These are phyloP conservation scores for Ophiocordyceps camponoti-saundersi DNA, from an alignment of 2,329 filamentous ascomycete genomes.

Conservation along the genomic window DNA sequence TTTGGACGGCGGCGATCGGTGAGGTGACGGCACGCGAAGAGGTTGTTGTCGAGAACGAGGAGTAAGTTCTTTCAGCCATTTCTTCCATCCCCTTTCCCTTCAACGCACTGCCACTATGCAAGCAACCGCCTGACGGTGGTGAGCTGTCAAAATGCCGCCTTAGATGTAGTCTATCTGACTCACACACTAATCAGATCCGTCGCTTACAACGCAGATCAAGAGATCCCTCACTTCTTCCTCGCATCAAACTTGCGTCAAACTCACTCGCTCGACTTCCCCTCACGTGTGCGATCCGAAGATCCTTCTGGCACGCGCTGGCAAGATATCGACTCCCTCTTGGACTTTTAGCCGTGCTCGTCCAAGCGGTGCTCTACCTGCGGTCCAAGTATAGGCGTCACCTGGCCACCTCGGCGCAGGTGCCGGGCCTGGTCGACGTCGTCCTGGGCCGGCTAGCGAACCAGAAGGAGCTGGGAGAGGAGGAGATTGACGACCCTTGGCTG, in stretches of 20 bases:
- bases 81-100: neutral
- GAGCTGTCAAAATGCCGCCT: neutral
- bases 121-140: neutral
- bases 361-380: constrained; percentile 43
- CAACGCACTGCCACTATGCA: neutral
- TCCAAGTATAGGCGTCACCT: constrained; percentile 44
- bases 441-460: constrained; percentile 70
- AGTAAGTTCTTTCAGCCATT: constrained; percentile 30
- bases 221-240: constrained; percentile 40
- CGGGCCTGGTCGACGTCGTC: constrained; percentile 67
- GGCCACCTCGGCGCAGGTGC: constrained; percentile 56
- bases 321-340: constrained; percentile 76
- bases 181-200: constrained; percentile 69
- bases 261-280: constrained; percentile 86
- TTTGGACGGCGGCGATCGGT: constrained; percentile 59
- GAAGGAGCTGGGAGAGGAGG: constrained; percentile 58
- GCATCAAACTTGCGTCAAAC: constrained; percentile 53
- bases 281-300: constrained; percentile 63
- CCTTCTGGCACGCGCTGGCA: constrained; percentile 64
- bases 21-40: constrained; percentile 51
- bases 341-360: constrained; percentile 35
- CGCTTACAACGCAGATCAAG: neutral
- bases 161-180: constrained; percentile 29
- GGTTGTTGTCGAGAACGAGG: constrained; percentile 26
- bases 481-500: constrained; percentile 59